Conservation (phyloP, 2,329 filamentous ascomycete genomes). For the Bipolaris sorokiniana region DNA sequence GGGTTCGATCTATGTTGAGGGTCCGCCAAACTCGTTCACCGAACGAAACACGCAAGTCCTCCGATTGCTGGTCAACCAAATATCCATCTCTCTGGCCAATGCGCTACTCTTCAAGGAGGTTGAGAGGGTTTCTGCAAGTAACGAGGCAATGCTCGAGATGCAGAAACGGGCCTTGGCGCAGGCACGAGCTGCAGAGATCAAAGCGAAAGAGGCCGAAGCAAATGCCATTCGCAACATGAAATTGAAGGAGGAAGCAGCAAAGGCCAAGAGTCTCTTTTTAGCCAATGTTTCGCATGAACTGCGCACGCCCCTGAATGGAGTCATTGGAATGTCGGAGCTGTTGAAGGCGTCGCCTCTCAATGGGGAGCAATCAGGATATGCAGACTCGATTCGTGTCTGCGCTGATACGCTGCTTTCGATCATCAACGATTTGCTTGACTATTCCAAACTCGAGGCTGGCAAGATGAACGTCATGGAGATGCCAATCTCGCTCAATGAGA, state of each 20-base stretch:
- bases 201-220: slow-evolving; percentile 77
- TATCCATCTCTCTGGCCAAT: slow-evolving; percentile 69
- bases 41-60: slow-evolving; percentile 65
- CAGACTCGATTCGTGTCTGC: slow-evolving; percentile 69
- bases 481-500: slow-evolving; percentile 60
- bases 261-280: slow-evolving; percentile 79
- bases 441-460: slow-evolving; percentile 59
- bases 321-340: slow-evolving; percentile 65
- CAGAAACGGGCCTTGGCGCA: slow-evolving; percentile 76
- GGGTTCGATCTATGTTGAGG: slow-evolving; percentile 78
- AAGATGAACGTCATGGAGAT: slow-evolving; percentile 67
- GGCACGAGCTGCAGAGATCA: slow-evolving; percentile 74
- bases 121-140: slow-evolving; percentile 78
- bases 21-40: slow-evolving; percentile 77
- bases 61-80: slow-evolving; percentile 77
- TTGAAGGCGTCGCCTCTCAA: slow-evolving; percentile 64
- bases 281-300: slow-evolving; percentile 66
- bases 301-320: slow-evolving; percentile 60
- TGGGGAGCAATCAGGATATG: slow-evolving; percentile 66
- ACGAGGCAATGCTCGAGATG: slow-evolving; percentile 76
- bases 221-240: slow-evolving; percentile 80
- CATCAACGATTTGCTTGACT: slow-evolving; percentile 61
- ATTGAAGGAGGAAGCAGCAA: slow-evolving; percentile 81
- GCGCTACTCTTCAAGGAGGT: slow-evolving; percentile 70
- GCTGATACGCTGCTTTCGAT: slow-evolving; percentile 61